Percentiles rank a stretch among this genome's conserved stretches.
These are phyloP conservation scores for Salicornia ramosissima DNA, from an alignment of 148 eudicot species.

Conservation along the genomic window DNA sequence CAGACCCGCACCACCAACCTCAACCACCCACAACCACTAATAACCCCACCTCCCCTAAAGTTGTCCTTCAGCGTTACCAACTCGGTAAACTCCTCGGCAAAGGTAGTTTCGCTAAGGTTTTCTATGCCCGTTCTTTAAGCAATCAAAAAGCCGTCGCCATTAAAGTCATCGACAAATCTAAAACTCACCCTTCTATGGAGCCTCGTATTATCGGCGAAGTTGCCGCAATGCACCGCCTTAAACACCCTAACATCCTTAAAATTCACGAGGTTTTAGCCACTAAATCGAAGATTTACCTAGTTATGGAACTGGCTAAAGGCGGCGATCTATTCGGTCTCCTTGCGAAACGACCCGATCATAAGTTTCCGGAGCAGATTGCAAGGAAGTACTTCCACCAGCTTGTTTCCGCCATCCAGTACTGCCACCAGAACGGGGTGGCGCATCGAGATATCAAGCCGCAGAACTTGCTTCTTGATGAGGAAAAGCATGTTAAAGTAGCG, in stretches of 20 bases:
- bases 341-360: slow-evolving; percentile 36
- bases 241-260: slow-evolving; percentile 61
- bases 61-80: slow-evolving; percentile 43
- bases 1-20: slow-evolving; percentile 20
- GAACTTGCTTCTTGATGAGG: slow-evolving; percentile 50
- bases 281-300: slow-evolving; percentile 56
- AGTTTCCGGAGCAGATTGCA: slow-evolving; percentile 51
- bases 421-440: slow-evolving; percentile 65
- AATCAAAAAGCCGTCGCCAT: slow-evolving; percentile 42
- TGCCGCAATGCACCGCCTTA: slow-evolving; percentile 70
- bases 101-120: slow-evolving; percentile 83
- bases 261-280: slow-evolving; percentile 78
- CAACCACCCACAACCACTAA: slow-evolving; percentile 14
- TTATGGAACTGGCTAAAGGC: slow-evolving; percentile 74
- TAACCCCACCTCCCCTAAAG: slow-evolving; percentile 11
- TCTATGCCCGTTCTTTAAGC: slow-evolving; percentile 33
- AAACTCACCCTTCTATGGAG: slow-evolving; percentile 44
- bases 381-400: slow-evolving; percentile 54
- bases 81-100: slow-evolving; percentile 56
- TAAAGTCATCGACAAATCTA: slow-evolving; percentile 58
- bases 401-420: slow-evolving; percentile 56
- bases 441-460: slow-evolving; percentile 85
- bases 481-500: slow-evolving; percentile 45
- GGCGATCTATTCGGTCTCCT: slow-evolving; percentile 60
- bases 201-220: slow-evolving; percentile 54